Evolutionary conservation across 495 filamentous ascomycete species (phyloP).

Genomic region (Penicillium turbatum): DNA sequence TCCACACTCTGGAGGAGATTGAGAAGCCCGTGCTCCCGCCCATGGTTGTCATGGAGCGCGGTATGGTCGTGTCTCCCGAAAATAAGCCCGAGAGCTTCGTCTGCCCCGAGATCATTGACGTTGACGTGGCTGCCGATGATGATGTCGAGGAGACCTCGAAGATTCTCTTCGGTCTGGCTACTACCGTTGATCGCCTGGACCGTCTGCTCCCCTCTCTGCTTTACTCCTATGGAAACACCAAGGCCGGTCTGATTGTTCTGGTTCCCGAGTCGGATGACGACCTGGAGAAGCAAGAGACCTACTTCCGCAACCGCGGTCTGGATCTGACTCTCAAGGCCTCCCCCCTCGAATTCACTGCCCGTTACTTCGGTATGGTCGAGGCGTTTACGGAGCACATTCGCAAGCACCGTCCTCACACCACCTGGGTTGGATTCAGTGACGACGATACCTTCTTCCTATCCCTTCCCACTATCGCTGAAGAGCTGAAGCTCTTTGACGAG

Average conservation of each 20-base stretch:
- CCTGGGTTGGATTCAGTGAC: slow-evolving; percentile 63
- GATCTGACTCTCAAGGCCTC: slow-evolving; percentile 52
- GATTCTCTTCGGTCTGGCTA: slow-evolving; percentile 48
- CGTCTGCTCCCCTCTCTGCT: slow-evolving; percentile 45
- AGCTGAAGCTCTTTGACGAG: slow-evolving; percentile 53
- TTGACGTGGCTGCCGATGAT: slow-evolving; percentile 41
- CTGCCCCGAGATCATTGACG: slow-evolving; percentile 45
- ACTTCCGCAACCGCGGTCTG: slow-evolving; percentile 49
- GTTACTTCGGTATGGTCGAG: slow-evolving; percentile 60
- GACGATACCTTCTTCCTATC: slow-evolving; percentile 74
- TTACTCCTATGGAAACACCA: slow-evolving; percentile 48
- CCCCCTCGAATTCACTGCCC: slow-evolving; percentile 53
- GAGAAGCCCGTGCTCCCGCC: slow-evolving; percentile 41
- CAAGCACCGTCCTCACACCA: slow-evolving; percentile 47
- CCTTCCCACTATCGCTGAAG: slow-evolving; percentile 47
- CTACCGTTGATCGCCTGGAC: slow-evolving; percentile 48
- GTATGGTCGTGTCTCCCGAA: slow-evolving; percentile 40
- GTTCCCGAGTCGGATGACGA: slow-evolving; percentile 46
- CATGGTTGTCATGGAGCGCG: slow-evolving; percentile 45
- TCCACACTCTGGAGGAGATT: slow-evolving; percentile 41
- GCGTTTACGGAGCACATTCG: slow-evolving; percentile 50
- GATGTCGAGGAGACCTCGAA: slow-evolving; percentile 49
- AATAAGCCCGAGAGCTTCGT: slow-evolving; percentile 35
- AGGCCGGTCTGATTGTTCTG: slow-evolving; percentile 47
- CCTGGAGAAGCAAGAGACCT: slow-evolving; percentile 41